Conservation (phyloP, 169 alveolate species). For the Plasmodium adleri region DNA sequence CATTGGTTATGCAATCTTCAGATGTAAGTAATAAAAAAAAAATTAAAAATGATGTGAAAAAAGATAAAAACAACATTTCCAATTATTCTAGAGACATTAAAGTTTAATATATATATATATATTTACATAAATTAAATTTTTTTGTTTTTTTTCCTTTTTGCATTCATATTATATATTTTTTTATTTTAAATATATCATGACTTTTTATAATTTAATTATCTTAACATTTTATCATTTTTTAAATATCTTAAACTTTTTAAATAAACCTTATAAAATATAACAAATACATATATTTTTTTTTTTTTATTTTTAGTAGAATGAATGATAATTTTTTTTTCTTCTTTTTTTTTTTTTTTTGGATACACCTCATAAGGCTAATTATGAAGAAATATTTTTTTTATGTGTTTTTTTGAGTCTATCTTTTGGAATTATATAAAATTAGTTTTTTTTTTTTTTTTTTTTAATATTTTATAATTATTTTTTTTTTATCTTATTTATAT, state of each 20-base stretch:
- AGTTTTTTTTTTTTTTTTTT: not conserved
- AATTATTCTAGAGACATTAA: constrained; percentile 63
- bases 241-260: no score
- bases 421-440: not conserved
- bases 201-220: no score
- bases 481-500: no score
- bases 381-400: not conserved
- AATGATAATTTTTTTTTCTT: not conserved
- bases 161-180: not conserved
- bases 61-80: constrained; percentile 47
- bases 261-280: not conserved
- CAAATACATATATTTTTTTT: not conserved
- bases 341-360: not conserved
- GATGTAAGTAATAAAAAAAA: constrained; percentile 50
- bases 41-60: constrained; percentile 31
- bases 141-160: constrained; percentile 31
- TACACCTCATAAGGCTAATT: no score
- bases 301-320: constrained; percentile 1
- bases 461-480: no score
- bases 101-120: constrained; percentile 22
- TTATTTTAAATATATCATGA: no score
- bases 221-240: no score
- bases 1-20: constrained; percentile 57
- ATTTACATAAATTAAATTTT: not conserved
- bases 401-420: not conserved